Evolutionary conservation across 768 basidiomycete genomes (phyloP).

Genomic region (Mycena filopes): DNA sequence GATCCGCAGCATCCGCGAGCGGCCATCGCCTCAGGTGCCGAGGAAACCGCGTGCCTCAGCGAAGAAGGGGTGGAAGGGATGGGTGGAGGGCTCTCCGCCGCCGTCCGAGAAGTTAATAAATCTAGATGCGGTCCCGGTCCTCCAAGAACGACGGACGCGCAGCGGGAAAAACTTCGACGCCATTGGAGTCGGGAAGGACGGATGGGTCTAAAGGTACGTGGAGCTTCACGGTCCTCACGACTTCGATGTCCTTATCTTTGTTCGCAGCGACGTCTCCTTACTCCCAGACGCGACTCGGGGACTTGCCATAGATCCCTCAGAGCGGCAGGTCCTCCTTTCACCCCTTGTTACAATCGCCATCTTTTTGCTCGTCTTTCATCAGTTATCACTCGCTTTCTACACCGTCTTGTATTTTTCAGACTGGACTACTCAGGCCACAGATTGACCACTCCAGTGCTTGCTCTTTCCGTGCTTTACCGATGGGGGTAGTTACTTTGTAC

Average conservation of each 20-base stretch:
- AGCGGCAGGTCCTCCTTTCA: constrained; percentile 23
- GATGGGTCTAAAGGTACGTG: constrained; percentile 75
- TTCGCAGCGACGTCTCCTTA: neutral
- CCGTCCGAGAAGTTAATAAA: constrained; percentile 87
- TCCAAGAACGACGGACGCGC: constrained; percentile 81
- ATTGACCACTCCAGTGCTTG: constrained; percentile 6
- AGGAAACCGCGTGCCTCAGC: constrained; percentile 72
- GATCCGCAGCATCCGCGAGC: constrained; percentile 36
- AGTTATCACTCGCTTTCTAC: constrained; percentile 26
- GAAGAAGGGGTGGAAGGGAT: constrained; percentile 91
- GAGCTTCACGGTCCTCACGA: constrained; percentile 41
- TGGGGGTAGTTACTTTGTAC: constrained; percentile 21
- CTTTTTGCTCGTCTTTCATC: constrained; percentile 23
- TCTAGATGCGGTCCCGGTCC: constrained; percentile 74
- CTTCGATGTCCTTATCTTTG: neutral
- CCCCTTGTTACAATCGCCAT: constrained; percentile 16
- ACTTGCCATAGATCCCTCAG: constrained; percentile 11
- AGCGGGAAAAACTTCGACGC: constrained; percentile 90
- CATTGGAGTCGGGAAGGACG: constrained; percentile 79
- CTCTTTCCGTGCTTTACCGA: neutral
- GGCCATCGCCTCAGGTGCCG: constrained; percentile 39
- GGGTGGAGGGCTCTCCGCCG: constrained; percentile 87
- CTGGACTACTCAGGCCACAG: constrained; percentile 4
- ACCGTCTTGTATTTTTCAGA: constrained; percentile 23
- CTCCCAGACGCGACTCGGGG: constrained; percentile 13